Evolutionary conservation across 495 filamentous ascomycete species (phyloP).

Genomic region (Thermothielavioides terrestris): DNA sequence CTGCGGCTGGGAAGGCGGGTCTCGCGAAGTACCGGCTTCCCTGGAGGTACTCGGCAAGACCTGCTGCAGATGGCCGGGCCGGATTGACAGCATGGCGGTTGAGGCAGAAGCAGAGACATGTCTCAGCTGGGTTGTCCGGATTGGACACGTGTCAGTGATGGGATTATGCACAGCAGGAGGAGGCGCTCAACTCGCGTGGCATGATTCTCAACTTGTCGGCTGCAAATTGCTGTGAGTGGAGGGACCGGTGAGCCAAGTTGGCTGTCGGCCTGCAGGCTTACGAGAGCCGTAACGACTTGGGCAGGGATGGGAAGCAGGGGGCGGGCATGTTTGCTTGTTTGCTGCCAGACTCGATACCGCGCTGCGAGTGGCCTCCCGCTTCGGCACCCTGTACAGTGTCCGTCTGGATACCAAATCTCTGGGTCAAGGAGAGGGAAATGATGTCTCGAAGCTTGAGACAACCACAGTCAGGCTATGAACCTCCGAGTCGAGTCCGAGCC

Average conservation of each 20-base stretch:
- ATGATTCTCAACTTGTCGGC: background rate
- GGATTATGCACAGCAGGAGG: background rate
- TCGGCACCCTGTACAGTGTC: background rate
- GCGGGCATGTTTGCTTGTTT: background rate
- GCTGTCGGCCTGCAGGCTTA: background rate
- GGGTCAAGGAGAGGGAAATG: background rate
- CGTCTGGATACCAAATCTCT: background rate
- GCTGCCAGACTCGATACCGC: background rate
- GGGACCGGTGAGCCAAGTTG: background rate
- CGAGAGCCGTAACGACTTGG: too few species aligned
- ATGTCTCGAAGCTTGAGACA: too few species aligned
- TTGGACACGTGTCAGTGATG: background rate
- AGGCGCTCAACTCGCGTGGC: constrained; percentile 5
- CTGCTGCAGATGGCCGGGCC: background rate
- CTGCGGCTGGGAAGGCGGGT: too few species aligned
- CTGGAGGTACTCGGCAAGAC: too few species aligned
- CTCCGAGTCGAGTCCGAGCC: background rate
- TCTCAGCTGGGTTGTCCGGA: background rate
- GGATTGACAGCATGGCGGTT: too few species aligned
- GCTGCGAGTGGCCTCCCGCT: background rate
- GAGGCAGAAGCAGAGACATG: background rate
- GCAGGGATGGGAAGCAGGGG: background rate
- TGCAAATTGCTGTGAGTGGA: background rate
- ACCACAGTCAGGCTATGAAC: too few species aligned
- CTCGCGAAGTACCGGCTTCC: too few species aligned